Percentiles rank a stretch among this genome's conserved stretches.
Evolutionary conservation across 2,329 filamentous ascomycete genomes (phyloP).

Genomic region (Metarhizium robertsii): DNA sequence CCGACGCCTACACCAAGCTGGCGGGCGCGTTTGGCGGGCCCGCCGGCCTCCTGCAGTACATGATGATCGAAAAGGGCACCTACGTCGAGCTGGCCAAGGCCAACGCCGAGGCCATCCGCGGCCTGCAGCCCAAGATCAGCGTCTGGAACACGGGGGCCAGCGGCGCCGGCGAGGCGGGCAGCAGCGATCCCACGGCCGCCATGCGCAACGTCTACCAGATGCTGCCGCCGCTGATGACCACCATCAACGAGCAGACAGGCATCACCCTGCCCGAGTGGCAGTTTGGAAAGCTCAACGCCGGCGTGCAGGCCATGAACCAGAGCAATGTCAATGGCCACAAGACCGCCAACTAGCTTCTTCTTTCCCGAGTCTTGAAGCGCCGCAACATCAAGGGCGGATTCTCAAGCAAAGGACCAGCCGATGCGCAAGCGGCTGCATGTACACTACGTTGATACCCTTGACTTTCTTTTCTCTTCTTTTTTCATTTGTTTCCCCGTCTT

Average conservation of each 20-base stretch:
- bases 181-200: conserved; percentile 41
- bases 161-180: conserved; percentile 30
- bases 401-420: too few relatives aligned
- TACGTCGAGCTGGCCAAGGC: conserved; percentile 70
- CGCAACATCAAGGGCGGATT: too few relatives aligned
- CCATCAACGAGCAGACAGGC: conserved; percentile 83
- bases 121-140: conserved; percentile 80
- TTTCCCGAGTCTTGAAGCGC: too few relatives aligned
- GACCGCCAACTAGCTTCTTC: not conserved
- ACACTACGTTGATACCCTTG: too few relatives aligned
- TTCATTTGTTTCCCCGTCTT: too few relatives aligned
- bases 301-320: conserved; percentile 20
- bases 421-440: too few relatives aligned
- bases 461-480: too few relatives aligned
- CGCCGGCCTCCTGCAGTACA: conserved; percentile 67
- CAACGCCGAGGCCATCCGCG: conserved; percentile 66
- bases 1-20: conserved; percentile 68
- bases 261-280: conserved; percentile 73
- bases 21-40: conserved; percentile 68
- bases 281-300: conserved; percentile 38
- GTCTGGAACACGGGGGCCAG: conserved; percentile 72
- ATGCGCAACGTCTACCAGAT: conserved; percentile 80
- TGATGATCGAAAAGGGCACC: conserved; percentile 79
- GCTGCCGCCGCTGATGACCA: conserved; percentile 71
- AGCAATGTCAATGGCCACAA: conserved; percentile 8